These are phyloP conservation scores for Calonectria montana DNA, from an alignment of 2,329 filamentous ascomycete species.

Conservation along the genomic window DNA sequence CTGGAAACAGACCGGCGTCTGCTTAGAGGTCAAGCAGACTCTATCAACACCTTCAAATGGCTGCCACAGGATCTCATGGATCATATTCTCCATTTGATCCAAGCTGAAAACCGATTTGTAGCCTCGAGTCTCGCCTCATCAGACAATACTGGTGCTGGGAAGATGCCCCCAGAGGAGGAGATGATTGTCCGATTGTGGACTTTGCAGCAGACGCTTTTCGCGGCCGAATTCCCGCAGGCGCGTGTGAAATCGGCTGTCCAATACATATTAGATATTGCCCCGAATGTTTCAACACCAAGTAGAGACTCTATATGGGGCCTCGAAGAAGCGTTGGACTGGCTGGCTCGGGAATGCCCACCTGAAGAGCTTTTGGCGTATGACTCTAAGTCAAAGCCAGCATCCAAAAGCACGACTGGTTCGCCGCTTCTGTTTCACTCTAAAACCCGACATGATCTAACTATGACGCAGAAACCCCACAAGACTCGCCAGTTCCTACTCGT, in stretches of 20 bases:
- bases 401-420: conserved; percentile 51
- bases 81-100: conserved; percentile 78
- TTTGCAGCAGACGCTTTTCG: conserved; percentile 77
- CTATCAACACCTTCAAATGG: conserved; percentile 81
- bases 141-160: conserved; percentile 58
- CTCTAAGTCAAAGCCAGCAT: conserved; percentile 46
- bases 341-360: conserved; percentile 79
- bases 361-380: conserved; percentile 81
- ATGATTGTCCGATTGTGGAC: conserved; percentile 86
- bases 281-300: conserved; percentile 65
- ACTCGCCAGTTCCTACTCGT: conserved; percentile 63
- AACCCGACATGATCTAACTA: conserved; percentile 18
- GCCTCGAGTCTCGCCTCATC: conserved; percentile 59
- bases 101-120: conserved; percentile 71
- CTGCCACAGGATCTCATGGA: conserved; percentile 82
- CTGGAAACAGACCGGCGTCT: conserved; percentile 88
- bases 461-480: conserved; percentile 57
- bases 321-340: conserved; percentile 89
- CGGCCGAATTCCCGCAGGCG: conserved; percentile 74
- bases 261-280: conserved; percentile 74
- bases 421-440: neutral
- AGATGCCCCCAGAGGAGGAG: conserved; percentile 78
- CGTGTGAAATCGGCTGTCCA: conserved; percentile 73
- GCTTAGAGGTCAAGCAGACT: conserved; percentile 81
- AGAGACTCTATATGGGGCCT: conserved; percentile 85